A percentile compares a stretch with the other conserved stretches of the same genome.
Conservation (phyloP, 306 rosid species). For the Trichosanthes cucumerina region DNA sequence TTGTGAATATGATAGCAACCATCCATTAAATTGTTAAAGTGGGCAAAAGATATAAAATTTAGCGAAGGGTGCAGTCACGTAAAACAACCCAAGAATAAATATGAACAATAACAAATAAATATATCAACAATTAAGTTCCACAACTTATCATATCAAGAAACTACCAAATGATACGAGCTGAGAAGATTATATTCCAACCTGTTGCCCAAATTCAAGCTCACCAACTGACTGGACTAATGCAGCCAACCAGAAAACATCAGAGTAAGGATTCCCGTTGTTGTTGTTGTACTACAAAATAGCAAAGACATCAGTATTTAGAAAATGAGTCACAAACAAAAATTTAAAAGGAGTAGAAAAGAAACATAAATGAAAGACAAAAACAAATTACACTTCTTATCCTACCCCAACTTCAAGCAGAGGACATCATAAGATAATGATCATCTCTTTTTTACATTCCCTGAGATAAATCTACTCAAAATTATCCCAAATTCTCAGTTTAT, state of each 20-base stretch:
- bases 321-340: neutral
- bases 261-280: constrained; percentile 85
- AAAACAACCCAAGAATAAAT: neutral
- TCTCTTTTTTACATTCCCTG: neutral
- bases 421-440: neutral
- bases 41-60: neutral
- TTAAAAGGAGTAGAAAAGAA: neutral
- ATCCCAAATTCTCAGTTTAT: neutral
- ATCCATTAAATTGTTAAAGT: neutral
- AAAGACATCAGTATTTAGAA: neutral
- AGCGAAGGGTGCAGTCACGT: neutral
- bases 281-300: constrained; percentile 67
- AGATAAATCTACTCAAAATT: neutral
- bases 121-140: neutral
- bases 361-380: neutral
- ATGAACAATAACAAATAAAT: neutral
- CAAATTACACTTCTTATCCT: neutral
- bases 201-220: constrained; percentile 91
- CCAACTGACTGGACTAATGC: constrained; percentile 84
- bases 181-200: constrained; percentile 32
- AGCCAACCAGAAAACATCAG: constrained; percentile 97
- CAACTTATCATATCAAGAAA: neutral
- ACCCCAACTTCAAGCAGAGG: neutral
- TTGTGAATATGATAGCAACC: neutral
- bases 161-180: neutral